Evolutionary conservation across 2,329 filamentous ascomycete species (phyloP), one percentile per base, ranked within the genome.

Genomic region (Monosporascus sp.): DNA sequence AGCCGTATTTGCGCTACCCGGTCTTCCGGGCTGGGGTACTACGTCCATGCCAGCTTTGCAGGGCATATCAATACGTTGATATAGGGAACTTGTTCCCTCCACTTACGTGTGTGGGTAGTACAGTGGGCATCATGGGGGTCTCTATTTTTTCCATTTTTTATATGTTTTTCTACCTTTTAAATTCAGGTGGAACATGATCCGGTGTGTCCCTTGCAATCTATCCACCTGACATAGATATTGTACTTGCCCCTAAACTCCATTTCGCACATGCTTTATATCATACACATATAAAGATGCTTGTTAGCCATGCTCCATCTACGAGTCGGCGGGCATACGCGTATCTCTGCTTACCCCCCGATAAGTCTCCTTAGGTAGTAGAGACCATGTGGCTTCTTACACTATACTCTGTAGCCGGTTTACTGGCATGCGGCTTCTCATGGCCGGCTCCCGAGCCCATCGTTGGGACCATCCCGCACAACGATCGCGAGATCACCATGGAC

Each of bases 381-480:
- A 18, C 38, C 17, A 41, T 41, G 38, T 20, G 18, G 17, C 18
- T 41, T 20, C 17, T 11, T 20, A 41, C 17, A 20, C 18, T 41
- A 41, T 41, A n/a, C 4, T 7, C 7, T 41, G 18, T 20, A 41
- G 17, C 38, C 17, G 38, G 38, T 20, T n/a, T 41, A 41, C 38
- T 41, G 17, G 17, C 38, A 17, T 41, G 38, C 17, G 17, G 38
- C 9, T 17, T 44, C 20, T 20, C 41, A 43, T 62, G 55, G 51
- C 60, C 60, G 20, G 50, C 54, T 18, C 61, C 61, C 11, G 57
- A 58, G 31, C 14, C 54, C 17, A 54, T 63, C 11, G 52, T 55
- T n/a, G 61, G 61, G 28, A 59, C 55, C 8, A 57, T 61, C 40
- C 61, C 61, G 14, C 60, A 61, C 55, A 63, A 63, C 49, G 50